Evolutionary conservation across 1,139 yeast species (phyloP).

Genomic region (Saccharomyces uvarum): DNA sequence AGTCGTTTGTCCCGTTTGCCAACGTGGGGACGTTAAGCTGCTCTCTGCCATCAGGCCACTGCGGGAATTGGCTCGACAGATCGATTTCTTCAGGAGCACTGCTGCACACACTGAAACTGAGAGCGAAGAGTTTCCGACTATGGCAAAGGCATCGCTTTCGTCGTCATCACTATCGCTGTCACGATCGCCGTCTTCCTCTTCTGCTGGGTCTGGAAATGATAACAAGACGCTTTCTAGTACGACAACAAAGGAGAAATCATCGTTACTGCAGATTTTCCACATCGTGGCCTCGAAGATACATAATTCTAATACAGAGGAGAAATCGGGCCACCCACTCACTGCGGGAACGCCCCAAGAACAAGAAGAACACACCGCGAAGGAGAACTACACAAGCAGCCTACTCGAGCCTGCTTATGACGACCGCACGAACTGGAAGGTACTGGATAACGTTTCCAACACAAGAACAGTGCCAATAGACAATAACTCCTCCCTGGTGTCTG

Average conservation of each 20-base stretch:
- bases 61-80: neutral
- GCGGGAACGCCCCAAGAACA: conserved; percentile 6
- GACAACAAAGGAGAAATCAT: neutral
- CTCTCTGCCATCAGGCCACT: neutral
- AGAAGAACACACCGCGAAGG: neutral
- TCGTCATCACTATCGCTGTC: neutral
- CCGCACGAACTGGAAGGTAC: conserved; percentile 6
- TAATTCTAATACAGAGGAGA: neutral
- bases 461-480: conserved; percentile 19
- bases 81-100: neutral
- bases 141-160: neutral
- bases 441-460: conserved; percentile 23
- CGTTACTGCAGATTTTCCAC: neutral
- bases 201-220: neutral
- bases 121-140: neutral
- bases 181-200: neutral
- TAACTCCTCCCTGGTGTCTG: conserved; percentile 6
- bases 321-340: neutral
- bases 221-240: neutral
- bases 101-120: neutral
- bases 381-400: neutral
- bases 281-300: neutral
- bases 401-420: neutral
- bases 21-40: conserved; percentile 30
- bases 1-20: conserved; percentile 47